These are phyloP conservation scores for Microdochium paspali DNA, from an alignment of 2,329 filamentous ascomycete species.

Conservation along the genomic window DNA sequence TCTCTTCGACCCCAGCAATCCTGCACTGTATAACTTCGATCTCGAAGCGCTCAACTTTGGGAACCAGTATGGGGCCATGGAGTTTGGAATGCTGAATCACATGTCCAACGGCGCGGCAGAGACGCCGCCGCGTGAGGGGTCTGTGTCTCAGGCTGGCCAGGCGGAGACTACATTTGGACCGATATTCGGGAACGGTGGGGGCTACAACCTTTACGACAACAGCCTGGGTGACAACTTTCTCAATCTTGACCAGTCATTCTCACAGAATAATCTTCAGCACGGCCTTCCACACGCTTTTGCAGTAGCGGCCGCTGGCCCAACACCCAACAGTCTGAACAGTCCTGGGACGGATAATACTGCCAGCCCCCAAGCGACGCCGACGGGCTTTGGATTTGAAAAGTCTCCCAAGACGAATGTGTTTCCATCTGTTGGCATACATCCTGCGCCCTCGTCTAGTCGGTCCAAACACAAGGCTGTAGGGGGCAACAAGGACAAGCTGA, in stretches of 20 bases:
- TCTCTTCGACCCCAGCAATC: constrained; percentile 85
- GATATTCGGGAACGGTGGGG: constrained; percentile 41
- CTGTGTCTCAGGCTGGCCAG: constrained; percentile 28
- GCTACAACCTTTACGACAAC: constrained; percentile 39
- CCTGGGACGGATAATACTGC: constrained; percentile 55
- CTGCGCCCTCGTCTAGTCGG: constrained; percentile 23
- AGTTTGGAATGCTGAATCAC: constrained; percentile 93
- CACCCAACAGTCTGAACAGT: constrained; percentile 50
- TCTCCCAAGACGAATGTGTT: constrained; percentile 36
- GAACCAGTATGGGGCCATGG: constrained; percentile 89
- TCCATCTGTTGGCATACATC: constrained; percentile 16
- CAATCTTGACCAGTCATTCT: constrained; percentile 41
- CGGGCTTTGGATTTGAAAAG: constrained; percentile 42
- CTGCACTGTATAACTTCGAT: constrained; percentile 91
- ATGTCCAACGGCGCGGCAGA: constrained; percentile 90
- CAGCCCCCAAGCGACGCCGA: constrained; percentile 41
- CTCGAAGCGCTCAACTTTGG: constrained; percentile 90
- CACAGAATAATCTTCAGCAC: constrained; percentile 50
- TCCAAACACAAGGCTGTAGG: constrained; percentile 29
- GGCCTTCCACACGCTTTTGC: constrained; percentile 57
- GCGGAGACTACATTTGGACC: constrained; percentile 30
- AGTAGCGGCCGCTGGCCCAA: constrained; percentile 43
- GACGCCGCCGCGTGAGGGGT: constrained; percentile 58
- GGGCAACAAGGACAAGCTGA: constrained; percentile 26
- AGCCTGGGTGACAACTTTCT: constrained; percentile 43